Evolutionary conservation across 2,329 filamentous ascomycete genomes (phyloP), one percentile per base, ranked within the genome.

Genomic region (Ophiosphaerella korrae): DNA sequence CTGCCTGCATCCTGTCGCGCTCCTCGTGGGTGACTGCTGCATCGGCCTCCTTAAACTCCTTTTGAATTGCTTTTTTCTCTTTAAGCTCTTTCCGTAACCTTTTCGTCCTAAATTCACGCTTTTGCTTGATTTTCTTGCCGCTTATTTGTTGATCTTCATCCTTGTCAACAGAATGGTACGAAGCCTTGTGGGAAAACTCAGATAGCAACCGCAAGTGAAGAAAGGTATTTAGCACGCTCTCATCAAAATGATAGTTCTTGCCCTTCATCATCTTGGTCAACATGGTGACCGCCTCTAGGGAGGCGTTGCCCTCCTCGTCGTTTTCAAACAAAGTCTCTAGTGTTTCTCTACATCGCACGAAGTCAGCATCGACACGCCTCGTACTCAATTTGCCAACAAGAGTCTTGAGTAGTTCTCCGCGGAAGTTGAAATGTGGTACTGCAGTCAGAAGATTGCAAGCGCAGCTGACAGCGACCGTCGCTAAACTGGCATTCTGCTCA

Each of bases 371-470:
- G 1, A 90, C 76, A 46, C 82, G 83, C 61, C 86, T 84, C 50
- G 81, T 83, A 66, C 90, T 92, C 32, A 99, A 80, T 72, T 94
- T 94, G 61, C 86, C 86, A 18, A 96, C 87, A 12, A 99, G 71
- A 50, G 97, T 93, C 74, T 90, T 91, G 54, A 99, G 77, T 45
- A 99, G 79, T 45, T 99, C 93, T 42, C 82, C 83, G 35, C 94
- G 88, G 74, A 96, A 97, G 79, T 99, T 99, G 84, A 99, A 99
- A 77, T 99, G 95, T 3, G 94, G 90, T 1, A 97, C 92, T 1
- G 88, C 82, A 16, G 84, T 84, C 35, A 97, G 76, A 13, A 99
- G 81, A 26, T 84, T 88, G 74, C 92, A 96, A 2, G 89, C 88
- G 70, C 94, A 99, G 37, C 86, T 88, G 50, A 96, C 87, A 3